Evolutionary conservation across 2,329 filamentous ascomycete genomes (phyloP), one percentile per base, ranked within the genome.

Genomic region (Fusarium circinatum): DNA sequence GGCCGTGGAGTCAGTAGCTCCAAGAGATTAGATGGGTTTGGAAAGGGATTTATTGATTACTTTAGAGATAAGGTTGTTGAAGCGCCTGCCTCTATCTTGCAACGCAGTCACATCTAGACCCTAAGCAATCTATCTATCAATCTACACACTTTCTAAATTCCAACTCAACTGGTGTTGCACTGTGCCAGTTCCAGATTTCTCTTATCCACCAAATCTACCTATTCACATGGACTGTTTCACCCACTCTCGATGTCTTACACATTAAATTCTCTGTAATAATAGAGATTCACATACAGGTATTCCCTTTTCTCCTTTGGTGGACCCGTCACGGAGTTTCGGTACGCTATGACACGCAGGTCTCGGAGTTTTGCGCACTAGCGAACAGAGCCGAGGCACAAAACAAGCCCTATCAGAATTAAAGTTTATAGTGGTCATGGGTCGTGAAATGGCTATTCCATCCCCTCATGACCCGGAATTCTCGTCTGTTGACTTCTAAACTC

Each of bases 1-100:
- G 55, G 55, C 8, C 55, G 41, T 28, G 55, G 55, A 24, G 55
- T 58, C 8, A 48, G 55, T 11, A 58, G 55, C 30, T 48, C 55
- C 15, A 58, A 36, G n/a, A 32, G 55, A 8, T 8, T 58, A 3
- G 55, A 58, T 18, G 55, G 55, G 18, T 58, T 58, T 8, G 55
- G 55, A 4, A 58, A 58, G 24, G 55, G 55, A 1, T 58, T 58
- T 1, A 45, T 48, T 13, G 55, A 58, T n/a, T 58, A 58, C 12
- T 28, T 58, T 7, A 34, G 55, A 6, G 55, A 49, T 6, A 58
- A 49, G 24, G 14, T 58, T 14, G 55, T 58, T 48, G 41, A 48
- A 10, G 41, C 24, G 6, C 55, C 55, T 22, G 20, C 22, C 15
- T 42, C 36, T 42, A 55, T 55, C 22, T 32, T 55, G 26, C 24